These are phyloP conservation scores for Pezicula carpinea DNA, from an alignment of 2,329 filamentous ascomycete species.

Conservation along the genomic window DNA sequence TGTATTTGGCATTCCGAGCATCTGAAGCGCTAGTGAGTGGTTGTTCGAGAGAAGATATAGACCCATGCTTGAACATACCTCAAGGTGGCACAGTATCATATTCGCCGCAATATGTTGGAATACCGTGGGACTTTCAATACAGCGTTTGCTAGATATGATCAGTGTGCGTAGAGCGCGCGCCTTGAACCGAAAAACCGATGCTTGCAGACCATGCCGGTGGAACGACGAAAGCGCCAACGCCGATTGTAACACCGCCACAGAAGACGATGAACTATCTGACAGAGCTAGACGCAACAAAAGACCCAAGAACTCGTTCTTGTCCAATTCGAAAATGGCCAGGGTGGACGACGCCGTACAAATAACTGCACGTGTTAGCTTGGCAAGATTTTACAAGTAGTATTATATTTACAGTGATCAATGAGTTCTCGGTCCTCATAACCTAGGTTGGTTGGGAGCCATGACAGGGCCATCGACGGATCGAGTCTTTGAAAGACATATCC, in stretches of 20 bases:
- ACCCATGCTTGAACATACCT: conserved; percentile 15
- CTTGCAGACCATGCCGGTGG: conserved; percentile 18
- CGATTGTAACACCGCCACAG: conserved; percentile 18
- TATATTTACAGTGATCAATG: conserved; percentile 17
- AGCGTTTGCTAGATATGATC: conserved; percentile 13
- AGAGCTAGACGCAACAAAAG: conserved; percentile 18
- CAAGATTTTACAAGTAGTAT: conserved; percentile 7
- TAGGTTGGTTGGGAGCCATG: conserved; percentile 17
- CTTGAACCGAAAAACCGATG: conserved; percentile 16
- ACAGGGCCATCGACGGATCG: conserved; percentile 13
- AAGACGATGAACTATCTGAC: conserved; percentile 17
- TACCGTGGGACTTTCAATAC: conserved; percentile 13
- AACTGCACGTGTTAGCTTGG: conserved; percentile 16
- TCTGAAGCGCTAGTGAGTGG: conserved; percentile 15
- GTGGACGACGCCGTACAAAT: conserved; percentile 14
- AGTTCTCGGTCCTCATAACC: conserved; percentile 16
- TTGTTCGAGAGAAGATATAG: conserved; percentile 9
- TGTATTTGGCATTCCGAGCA: conserved; percentile 15
- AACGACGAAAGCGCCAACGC: conserved; percentile 19
- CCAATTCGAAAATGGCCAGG: conserved; percentile 17
- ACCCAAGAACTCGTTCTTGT: conserved; percentile 17
- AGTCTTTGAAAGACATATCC: conserved; percentile 14
- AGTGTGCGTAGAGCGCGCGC: conserved; percentile 16
- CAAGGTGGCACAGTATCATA: conserved; percentile 21
- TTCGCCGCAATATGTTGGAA: conserved; percentile 19